A percentile compares a stretch with the other conserved stretches of the same genome.
These are phyloP conservation scores for Phytophthora cactorum DNA, from an alignment of 352 stramenopile species.

Conservation along the genomic window DNA sequence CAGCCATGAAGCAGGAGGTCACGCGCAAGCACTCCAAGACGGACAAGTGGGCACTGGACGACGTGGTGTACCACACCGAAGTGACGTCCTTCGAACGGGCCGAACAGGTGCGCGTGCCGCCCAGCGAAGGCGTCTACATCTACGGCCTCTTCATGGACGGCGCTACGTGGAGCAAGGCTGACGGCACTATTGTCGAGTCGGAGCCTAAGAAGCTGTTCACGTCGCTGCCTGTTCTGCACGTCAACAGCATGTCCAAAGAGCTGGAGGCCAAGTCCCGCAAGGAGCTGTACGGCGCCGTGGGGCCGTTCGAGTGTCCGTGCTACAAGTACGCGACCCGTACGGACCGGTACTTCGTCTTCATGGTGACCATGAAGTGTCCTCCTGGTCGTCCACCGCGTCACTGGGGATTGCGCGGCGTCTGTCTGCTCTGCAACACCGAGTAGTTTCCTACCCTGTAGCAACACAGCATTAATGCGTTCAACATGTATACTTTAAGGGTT, in stretches of 20 bases:
- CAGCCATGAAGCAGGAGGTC: constrained; percentile 99
- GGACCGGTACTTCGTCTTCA: constrained; percentile 97
- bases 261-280: constrained; percentile 93
- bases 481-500: constrained; percentile 29
- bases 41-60: constrained; percentile 98
- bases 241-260: constrained; percentile 96
- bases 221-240: constrained; percentile 94
- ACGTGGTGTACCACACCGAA: constrained; percentile 98
- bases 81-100: constrained; percentile 94
- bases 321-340: constrained; percentile 98
- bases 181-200: constrained; percentile 94
- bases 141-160: constrained; percentile 98
- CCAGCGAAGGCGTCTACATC: constrained; percentile 96
- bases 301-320: constrained; percentile 95
- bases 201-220: constrained; percentile 98
- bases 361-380: constrained; percentile 92
- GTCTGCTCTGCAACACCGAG: constrained; percentile 95
- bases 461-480: constrained; percentile 9
- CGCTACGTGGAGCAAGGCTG: constrained; percentile 94
- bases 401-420: constrained; percentile 94
- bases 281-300: constrained; percentile 91
- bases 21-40: constrained; percentile 96
- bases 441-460: constrained; percentile 34
- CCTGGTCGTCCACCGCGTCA: constrained; percentile 91
- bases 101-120: constrained; percentile 90